A percentile compares a stretch with the other conserved stretches of the same genome.
Evolutionary conservation across 495 filamentous ascomycete species (phyloP).

Genomic region (Xylaria telfairii): DNA sequence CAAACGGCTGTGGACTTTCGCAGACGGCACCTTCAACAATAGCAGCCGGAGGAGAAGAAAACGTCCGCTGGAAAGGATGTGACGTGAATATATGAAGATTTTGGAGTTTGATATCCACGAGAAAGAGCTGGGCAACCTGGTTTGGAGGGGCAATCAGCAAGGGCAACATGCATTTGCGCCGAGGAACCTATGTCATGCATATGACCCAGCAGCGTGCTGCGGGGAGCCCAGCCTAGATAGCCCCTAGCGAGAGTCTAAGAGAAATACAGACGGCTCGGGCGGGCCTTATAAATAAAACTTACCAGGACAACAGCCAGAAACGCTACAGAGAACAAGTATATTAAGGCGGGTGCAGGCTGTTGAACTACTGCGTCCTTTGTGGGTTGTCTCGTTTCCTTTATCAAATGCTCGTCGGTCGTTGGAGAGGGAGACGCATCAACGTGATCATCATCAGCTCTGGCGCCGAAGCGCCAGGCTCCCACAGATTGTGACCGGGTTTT

Average conservation of each 20-base stretch:
- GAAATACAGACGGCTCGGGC: slow-evolving; percentile 19
- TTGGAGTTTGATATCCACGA: slow-evolving; percentile 43
- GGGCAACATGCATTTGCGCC: slow-evolving; percentile 31
- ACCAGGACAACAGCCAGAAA: slow-evolving; percentile 54
- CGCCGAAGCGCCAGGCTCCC: slow-evolving; percentile 40
- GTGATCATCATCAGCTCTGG: slow-evolving; percentile 38
- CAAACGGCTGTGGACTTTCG: slow-evolving; percentile 54
- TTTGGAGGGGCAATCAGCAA: slow-evolving; percentile 36
- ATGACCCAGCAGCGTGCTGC: slow-evolving; percentile 26
- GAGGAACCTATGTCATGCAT: slow-evolving; percentile 29
- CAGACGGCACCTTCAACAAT: slow-evolving; percentile 48
- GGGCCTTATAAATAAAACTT: slow-evolving; percentile 35
- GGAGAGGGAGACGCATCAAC: slow-evolving; percentile 18
- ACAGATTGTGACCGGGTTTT: slow-evolving; percentile 29
- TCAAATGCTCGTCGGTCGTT: background rate
- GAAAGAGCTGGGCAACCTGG: slow-evolving; percentile 38
- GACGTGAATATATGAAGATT: slow-evolving; percentile 43
- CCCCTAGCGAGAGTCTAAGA: slow-evolving; percentile 25
- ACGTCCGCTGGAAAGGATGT: slow-evolving; percentile 40
- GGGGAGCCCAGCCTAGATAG: slow-evolving; percentile 25
- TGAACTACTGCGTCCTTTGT: slow-evolving; percentile 21
- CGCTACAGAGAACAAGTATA: slow-evolving; percentile 50
- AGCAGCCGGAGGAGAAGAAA: slow-evolving; percentile 51
- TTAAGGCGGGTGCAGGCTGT: slow-evolving; percentile 28
- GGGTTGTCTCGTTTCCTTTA: slow-evolving; percentile 1